A percentile compares a stretch with the other conserved stretches of the same genome.
phyloP scores from a whole-genome alignment of 352 stramenopile species.

The Globisporangium recalcitrans region DNA sequence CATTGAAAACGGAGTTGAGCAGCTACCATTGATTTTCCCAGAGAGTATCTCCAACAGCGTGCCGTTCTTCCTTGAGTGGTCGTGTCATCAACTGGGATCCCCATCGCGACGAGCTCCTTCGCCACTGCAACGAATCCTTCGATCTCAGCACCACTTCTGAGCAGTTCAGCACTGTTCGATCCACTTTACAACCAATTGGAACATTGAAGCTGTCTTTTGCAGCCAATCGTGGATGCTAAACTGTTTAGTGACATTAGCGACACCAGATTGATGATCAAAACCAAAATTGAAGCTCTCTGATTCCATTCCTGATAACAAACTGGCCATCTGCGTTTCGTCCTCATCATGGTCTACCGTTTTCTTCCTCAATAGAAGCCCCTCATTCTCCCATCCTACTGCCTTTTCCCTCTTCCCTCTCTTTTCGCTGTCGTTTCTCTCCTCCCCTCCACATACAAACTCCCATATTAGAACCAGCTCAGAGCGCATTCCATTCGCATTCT shows the following conservation, averaged over 20 bases:
- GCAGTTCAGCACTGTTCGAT: too few species aligned
- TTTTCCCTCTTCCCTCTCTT: too few species aligned
- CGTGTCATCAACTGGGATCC: too few species aligned
- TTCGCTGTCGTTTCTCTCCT: not conserved
- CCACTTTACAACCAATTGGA: not conserved
- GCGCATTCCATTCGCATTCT: slow-evolving; percentile 5
- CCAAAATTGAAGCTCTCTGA: not conserved
- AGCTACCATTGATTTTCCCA: too few species aligned
- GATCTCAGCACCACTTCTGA: too few species aligned
- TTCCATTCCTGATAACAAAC: slow-evolving; percentile 2
- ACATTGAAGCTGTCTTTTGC: not conserved
- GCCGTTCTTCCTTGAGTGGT: too few species aligned
- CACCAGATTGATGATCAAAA: not conserved
- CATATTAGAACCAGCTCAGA: slow-evolving; percentile 12
- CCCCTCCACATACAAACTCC: slow-evolving; percentile 7
- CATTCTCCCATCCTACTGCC: not conserved
- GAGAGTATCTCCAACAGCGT: too few species aligned
- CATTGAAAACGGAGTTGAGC: too few species aligned
- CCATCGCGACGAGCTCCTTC: too few species aligned
- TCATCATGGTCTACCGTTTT: not conserved
- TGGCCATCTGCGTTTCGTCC: not conserved
- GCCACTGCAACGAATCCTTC: too few species aligned
- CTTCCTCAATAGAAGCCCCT: not conserved
- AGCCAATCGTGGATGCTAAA: not conserved
- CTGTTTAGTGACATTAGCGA: not conserved